Conservation (phyloP, 2,329 filamentous ascomycete species). For the Hysterium pulicare region DNA sequence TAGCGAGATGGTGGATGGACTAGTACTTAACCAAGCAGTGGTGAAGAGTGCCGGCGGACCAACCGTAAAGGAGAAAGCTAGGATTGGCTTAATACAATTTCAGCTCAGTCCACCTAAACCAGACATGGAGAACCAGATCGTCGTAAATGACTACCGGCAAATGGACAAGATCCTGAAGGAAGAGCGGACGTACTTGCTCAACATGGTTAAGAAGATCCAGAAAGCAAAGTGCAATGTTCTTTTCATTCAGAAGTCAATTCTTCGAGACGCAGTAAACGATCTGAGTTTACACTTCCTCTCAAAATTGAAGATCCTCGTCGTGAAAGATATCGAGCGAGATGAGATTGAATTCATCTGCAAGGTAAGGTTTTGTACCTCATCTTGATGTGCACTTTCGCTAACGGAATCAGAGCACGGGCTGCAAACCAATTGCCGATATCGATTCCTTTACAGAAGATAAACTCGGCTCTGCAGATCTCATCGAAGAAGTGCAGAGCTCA, state of each 20-base stretch:
- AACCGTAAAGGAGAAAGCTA: slow-evolving; percentile 91
- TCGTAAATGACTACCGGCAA: slow-evolving; percentile 98
- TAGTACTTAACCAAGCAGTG: slow-evolving; percentile 88
- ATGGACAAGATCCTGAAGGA: slow-evolving; percentile 99
- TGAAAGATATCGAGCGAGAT: slow-evolving; percentile 98
- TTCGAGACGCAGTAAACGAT: slow-evolving; percentile 96
- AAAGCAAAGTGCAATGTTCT: slow-evolving; percentile 99
- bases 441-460: slow-evolving; percentile 99
- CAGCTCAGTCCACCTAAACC: slow-evolving; percentile 97
- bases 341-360: slow-evolving; percentile 99
- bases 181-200: slow-evolving; percentile 94
- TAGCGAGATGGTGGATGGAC: slow-evolving; percentile 91
- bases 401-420: slow-evolving; percentile 70
- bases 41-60: slow-evolving; percentile 93
- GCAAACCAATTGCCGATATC: slow-evolving; percentile 97
- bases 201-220: slow-evolving; percentile 99
- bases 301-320: slow-evolving; percentile 89
- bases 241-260: slow-evolving; percentile 96
- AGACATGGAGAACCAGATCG: slow-evolving; percentile 99
- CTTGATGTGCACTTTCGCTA: background rate
- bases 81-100: slow-evolving; percentile 96
- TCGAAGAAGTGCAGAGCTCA: slow-evolving; percentile 85
- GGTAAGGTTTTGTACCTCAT: slow-evolving; percentile 19
- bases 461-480: slow-evolving; percentile 85
- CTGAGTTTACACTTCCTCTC: slow-evolving; percentile 95